Evolutionary conservation across 129 eudicot species (phyloP).

Genomic region (Centaurea solstitialis): DNA sequence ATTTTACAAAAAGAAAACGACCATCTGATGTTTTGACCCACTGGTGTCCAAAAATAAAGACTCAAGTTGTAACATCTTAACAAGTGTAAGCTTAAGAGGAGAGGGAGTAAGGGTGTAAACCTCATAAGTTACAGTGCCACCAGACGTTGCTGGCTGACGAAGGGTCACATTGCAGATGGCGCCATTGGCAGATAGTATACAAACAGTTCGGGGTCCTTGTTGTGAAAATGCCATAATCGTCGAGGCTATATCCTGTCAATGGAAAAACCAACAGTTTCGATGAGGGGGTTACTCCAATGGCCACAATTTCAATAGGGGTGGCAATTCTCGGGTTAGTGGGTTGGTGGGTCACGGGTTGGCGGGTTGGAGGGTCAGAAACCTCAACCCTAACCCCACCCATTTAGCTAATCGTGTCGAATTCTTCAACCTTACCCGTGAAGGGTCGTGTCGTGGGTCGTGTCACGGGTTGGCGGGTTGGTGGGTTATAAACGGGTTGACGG

Average conservation of each 20-base stretch:
- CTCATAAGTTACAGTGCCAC: conserved; percentile 85
- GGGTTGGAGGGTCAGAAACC: too few relatives aligned
- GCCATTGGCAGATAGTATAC: conserved; percentile 94
- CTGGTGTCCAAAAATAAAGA: background rate
- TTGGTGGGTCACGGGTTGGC: too few relatives aligned
- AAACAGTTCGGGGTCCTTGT: conserved; percentile 94
- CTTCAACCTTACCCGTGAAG: too few relatives aligned
- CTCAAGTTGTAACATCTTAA: background rate
- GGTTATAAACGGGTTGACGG: too few relatives aligned
- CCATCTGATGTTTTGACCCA: background rate
- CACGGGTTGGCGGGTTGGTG: too few relatives aligned
- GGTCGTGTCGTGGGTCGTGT: too few relatives aligned
- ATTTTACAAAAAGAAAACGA: background rate
- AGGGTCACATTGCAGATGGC: conserved; percentile 79
- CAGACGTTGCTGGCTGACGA: conserved; percentile 76
- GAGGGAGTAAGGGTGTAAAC: conserved; percentile 37
- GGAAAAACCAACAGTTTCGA: background rate
- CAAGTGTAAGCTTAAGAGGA: conserved; percentile 2
- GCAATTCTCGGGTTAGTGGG: too few relatives aligned
- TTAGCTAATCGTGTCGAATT: too few relatives aligned
- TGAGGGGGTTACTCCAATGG: background rate
- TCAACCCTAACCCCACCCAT: too few relatives aligned
- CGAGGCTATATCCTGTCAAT: conserved; percentile 79
- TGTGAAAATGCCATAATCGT: conserved; percentile 80
- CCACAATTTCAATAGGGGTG: background rate